phyloP scores from a whole-genome alignment of 441 rosid genomes.

The Gossypium lobatum region DNA sequence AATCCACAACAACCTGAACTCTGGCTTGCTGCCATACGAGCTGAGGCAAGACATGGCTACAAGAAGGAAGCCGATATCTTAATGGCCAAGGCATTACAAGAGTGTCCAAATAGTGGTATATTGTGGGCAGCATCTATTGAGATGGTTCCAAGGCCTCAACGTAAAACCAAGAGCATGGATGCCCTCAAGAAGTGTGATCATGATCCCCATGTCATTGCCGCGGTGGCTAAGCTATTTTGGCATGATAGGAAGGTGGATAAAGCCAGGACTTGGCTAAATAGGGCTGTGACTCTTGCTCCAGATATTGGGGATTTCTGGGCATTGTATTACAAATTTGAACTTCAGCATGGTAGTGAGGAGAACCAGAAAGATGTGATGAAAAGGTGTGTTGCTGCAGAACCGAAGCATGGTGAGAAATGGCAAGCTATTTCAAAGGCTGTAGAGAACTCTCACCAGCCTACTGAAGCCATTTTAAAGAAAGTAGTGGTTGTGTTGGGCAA shows the following conservation, averaged over 20 bases:
- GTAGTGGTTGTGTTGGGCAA: conserved; percentile 65
- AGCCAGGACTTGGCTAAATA: conserved; percentile 76
- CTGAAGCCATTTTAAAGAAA: conserved; percentile 76
- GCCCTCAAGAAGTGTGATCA: conserved; percentile 80
- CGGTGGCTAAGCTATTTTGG: conserved; percentile 87
- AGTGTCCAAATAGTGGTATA: conserved; percentile 85
- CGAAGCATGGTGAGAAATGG: conserved; percentile 94
- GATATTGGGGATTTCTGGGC: conserved; percentile 93
- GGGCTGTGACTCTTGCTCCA: conserved; percentile 81
- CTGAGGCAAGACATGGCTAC: conserved; percentile 72
- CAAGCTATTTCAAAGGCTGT: conserved; percentile 76
- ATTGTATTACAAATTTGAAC: conserved; percentile 77
- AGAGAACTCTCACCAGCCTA: conserved; percentile 82
- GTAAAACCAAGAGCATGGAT: conserved; percentile 69
- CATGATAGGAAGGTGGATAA: conserved; percentile 88
- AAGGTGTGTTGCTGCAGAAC: conserved; percentile 74
- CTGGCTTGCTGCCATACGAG: conserved; percentile 86
- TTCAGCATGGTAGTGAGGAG: conserved; percentile 79
- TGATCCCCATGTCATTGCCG: conserved; percentile 81
- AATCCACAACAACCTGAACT: conserved; percentile 69
- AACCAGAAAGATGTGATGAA: conserved; percentile 70
- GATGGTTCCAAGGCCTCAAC: conserved; percentile 83
- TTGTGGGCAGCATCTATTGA: conserved; percentile 88
- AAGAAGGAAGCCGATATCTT: conserved; percentile 76
- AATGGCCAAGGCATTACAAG: conserved; percentile 97